phyloP scores from a whole-genome alignment of 768 basidiomycete genomes.

The Suillus decipiens region DNA sequence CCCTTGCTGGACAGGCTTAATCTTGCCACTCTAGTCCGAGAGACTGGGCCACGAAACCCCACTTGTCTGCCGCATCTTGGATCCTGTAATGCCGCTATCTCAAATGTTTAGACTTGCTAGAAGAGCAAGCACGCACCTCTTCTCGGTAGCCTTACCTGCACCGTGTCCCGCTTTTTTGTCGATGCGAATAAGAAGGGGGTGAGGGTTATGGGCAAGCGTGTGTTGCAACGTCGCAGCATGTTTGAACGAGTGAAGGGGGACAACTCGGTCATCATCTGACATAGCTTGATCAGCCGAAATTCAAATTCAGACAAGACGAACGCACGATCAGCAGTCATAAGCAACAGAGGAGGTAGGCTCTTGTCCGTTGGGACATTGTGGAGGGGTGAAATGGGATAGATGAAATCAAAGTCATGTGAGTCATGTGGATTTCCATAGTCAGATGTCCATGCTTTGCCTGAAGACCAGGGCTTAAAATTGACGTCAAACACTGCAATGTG shows the following conservation, averaged over 20 bases:
- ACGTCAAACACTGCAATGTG: background rate
- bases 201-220: constrained; percentile 58
- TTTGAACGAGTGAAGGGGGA: constrained; percentile 86
- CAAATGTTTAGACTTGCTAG: constrained; percentile 8
- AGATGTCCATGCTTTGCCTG: constrained; percentile 74
- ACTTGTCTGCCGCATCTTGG: constrained; percentile 75
- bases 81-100: constrained; percentile 47
- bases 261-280: constrained; percentile 83
- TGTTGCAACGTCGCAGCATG: constrained; percentile 78
- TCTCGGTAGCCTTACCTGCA: constrained; percentile 74
- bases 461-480: constrained; percentile 13
- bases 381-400: constrained; percentile 75
- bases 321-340: constrained; percentile 85
- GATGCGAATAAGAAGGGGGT: constrained; percentile 75
- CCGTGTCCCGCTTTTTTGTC: constrained; percentile 84
- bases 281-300: background rate
- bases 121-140: constrained; percentile 44
- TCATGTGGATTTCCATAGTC: constrained; percentile 80
- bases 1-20: constrained; percentile 12
- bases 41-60: constrained; percentile 71
- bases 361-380: constrained; percentile 72
- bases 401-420: constrained; percentile 82
- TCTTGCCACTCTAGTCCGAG: constrained; percentile 49
- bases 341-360: constrained; percentile 65
- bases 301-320: constrained; percentile 3